Evolutionary conservation across 768 basidiomycete genomes (phyloP).

Genomic region (Myochromella boudieri): DNA sequence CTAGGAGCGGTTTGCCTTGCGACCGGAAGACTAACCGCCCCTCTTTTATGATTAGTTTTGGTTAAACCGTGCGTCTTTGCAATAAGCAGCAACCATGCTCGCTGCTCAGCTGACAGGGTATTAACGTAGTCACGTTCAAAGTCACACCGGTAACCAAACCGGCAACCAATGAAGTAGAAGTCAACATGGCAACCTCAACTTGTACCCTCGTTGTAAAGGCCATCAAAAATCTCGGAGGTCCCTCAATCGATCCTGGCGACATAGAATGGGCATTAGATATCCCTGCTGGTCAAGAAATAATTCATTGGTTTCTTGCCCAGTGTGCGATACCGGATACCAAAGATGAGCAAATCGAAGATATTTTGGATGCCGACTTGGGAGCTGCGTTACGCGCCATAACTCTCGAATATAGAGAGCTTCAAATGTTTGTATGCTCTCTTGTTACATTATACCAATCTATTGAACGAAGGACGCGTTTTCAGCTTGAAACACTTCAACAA

Average conservation of each 20-base stretch:
- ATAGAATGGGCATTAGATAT: slow-evolving; percentile 32
- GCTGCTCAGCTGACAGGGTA: too few relatives aligned
- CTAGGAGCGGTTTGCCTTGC: too few relatives aligned
- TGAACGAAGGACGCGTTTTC: not conserved
- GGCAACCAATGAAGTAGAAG: too few relatives aligned
- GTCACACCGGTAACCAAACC: too few relatives aligned
- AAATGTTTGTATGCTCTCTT: slow-evolving; percentile 19
- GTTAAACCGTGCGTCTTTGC: too few relatives aligned
- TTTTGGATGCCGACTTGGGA: slow-evolving; percentile 1
- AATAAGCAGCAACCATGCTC: too few relatives aligned
- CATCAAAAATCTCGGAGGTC: slow-evolving; percentile 30
- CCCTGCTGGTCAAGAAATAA: slow-evolving; percentile 28
- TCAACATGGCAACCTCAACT: not conserved
- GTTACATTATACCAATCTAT: not conserved
- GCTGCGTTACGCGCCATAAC: slow-evolving; percentile 28
- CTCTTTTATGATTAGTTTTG: too few relatives aligned
- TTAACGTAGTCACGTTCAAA: too few relatives aligned
- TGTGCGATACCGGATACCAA: slow-evolving; percentile 9
- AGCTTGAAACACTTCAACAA: slow-evolving; percentile 15
- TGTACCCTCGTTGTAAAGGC: slow-evolving; percentile 11
- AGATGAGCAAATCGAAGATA: not conserved
- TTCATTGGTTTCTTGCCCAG: slow-evolving; percentile 35
- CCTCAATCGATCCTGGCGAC: slow-evolving; percentile 23
- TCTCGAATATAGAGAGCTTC: slow-evolving; percentile 28
- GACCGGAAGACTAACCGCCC: too few relatives aligned